Percentiles rank a stretch among this genome's conserved stretches.
phyloP scores from a whole-genome alignment of 2,329 filamentous ascomycete species.

The Talaromyces sp. region DNA sequence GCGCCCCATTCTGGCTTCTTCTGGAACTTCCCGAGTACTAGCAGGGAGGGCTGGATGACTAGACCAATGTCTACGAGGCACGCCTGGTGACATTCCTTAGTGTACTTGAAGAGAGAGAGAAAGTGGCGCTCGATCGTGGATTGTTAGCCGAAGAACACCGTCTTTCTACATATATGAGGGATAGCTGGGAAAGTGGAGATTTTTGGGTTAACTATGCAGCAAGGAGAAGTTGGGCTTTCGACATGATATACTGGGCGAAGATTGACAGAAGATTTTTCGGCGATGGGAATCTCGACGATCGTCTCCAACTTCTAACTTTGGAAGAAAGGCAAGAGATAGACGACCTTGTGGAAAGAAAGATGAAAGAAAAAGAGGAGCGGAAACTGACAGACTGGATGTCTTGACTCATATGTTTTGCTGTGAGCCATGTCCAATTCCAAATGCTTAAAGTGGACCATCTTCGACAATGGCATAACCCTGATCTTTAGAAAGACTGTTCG shows the following conservation, averaged over 20 bases:
- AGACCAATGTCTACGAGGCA: conserved; percentile 32
- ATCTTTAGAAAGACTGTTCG: too few relatives aligned
- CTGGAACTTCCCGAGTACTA: conserved; percentile 23
- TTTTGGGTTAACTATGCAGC: conserved; percentile 19
- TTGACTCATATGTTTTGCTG: too few relatives aligned
- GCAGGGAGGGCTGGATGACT: conserved; percentile 30
- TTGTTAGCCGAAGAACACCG: conserved; percentile 3
- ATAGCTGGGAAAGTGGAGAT: conserved; percentile 18
- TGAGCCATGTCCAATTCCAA: too few relatives aligned
- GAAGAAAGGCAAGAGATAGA: conserved; percentile 16
- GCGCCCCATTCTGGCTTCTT: conserved; percentile 23
- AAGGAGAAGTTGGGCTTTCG: conserved; percentile 18
- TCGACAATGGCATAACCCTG: too few relatives aligned
- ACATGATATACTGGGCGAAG: conserved; percentile 20
- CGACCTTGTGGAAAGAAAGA: conserved; percentile 13
- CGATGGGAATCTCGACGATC: conserved; percentile 12
- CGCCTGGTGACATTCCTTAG: conserved; percentile 14
- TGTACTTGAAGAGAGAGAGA: conserved; percentile 13
- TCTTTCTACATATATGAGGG: conserved; percentile 14
- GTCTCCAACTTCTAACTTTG: conserved; percentile 14
- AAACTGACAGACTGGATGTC: too few relatives aligned
- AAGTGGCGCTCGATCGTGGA: conserved; percentile 4
- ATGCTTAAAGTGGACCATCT: too few relatives aligned
- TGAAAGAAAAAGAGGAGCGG: conserved; percentile 11
- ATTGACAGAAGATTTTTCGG: conserved; percentile 21